Evolutionary conservation across 2,329 filamentous ascomycete species (phyloP), one percentile per base, ranked within the genome.

Genomic region (Alternaria solani): DNA sequence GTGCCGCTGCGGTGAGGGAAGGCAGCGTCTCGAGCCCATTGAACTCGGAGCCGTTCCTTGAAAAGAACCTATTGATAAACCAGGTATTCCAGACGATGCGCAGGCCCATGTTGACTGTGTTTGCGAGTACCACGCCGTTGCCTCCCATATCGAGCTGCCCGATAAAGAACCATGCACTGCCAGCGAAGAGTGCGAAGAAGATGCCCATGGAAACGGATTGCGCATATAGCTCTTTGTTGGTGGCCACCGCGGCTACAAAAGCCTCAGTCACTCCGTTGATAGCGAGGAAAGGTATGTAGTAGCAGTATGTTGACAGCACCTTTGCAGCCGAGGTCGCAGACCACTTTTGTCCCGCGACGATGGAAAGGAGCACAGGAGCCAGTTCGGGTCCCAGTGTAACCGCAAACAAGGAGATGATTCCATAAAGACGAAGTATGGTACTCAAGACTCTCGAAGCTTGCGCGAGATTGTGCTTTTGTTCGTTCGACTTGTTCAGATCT

Each of bases 211-310:
- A 95, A 5, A 88, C 76, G 0, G 91, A 92, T 77, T 99, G 95
- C 4, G 76, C 79, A 64, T 92, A 88, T 3, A 99, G 86, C 67
- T 98, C 86, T 4, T 84, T 79, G 64, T 92, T 86, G 0, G 87
- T 89, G 0, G 94, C 94, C 1, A 96, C 92, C 2, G 92, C 93
- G 1, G 94, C 90, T 16, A 98, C 94, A 70, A 99, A 98, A 0
- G 93, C 92, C 80, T 99, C 95, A 2, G 91, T 88, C 23, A 98
- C 87, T 52, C 95, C 95, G 73, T 99, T 99, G 70, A 96, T 81
- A 3, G 94, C 95, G 4, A 98, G 85, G 26, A 98, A 88, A 0
- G 95, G 95, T 60, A 99, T 92, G 80, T 97, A 98, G 78, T 93
- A 93, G 81, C 92, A 94, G 79, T 97, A 99, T 0, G 85, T 86